Evolutionary conservation across 345 rosid species (phyloP).

Genomic region (Geranium brycei): DNA sequence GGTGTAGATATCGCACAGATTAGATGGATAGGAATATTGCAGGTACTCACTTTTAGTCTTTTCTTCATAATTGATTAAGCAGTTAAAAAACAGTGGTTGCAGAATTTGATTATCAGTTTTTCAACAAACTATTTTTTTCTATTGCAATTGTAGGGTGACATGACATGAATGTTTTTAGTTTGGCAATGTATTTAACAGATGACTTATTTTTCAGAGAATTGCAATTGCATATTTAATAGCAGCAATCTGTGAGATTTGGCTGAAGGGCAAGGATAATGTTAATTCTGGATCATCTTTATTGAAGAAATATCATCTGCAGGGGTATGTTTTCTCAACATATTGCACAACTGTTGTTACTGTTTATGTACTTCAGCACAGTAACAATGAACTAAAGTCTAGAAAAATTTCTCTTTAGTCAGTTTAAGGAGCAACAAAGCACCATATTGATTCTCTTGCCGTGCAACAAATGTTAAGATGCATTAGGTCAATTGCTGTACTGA

Average conservation of each 20-base stretch:
- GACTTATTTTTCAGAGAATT: slow-evolving; percentile 43
- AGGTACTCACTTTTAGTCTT: slow-evolving; percentile 25
- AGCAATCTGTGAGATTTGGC: slow-evolving; percentile 81
- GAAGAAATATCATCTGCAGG: slow-evolving; percentile 45
- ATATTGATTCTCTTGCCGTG: neutral
- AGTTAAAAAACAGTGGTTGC: too few relatives aligned
- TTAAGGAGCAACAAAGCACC: neutral
- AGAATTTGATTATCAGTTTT: neutral
- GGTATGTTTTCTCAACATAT: slow-evolving; percentile 22
- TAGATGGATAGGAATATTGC: slow-evolving; percentile 71
- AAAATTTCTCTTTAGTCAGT: neutral
- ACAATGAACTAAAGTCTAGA: neutral
- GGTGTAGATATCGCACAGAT: slow-evolving; percentile 50
- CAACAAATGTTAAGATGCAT: neutral
- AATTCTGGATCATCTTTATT: slow-evolving; percentile 28
- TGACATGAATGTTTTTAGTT: neutral
- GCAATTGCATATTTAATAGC: slow-evolving; percentile 57
- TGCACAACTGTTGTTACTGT: neutral
- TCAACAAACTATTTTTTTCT: too few relatives aligned
- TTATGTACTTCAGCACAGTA: neutral
- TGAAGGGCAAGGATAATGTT: slow-evolving; percentile 35
- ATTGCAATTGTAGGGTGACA: neutral
- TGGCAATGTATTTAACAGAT: slow-evolving; percentile 1
- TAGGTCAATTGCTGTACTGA: neutral
- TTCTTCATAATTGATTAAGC: too few relatives aligned